Conservation (phyloP, 352 stramenopile species). For the Aphanomyces astaci region DNA sequence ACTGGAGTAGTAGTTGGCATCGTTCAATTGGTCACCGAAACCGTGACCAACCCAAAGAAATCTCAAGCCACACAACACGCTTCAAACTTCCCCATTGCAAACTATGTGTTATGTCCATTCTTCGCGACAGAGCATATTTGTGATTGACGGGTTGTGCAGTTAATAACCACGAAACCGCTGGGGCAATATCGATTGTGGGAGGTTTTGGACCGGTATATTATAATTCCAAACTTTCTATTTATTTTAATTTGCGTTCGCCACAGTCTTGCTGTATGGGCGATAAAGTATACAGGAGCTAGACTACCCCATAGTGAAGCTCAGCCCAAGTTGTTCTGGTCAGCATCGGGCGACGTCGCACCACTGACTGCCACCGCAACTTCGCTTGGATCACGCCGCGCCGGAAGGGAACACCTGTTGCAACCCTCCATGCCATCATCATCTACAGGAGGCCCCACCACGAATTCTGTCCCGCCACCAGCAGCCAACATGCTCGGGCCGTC, state of each 20-base stretch:
- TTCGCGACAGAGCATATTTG: no score
- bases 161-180: no score
- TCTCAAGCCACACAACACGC: no score
- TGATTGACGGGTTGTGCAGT: no score
- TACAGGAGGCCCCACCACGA: not conserved
- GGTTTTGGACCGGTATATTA: not conserved
- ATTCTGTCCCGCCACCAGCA: not conserved
- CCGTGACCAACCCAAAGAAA: no score
- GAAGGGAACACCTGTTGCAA: not conserved
- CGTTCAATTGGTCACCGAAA: no score
- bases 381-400: not conserved
- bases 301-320: constrained; percentile 8
- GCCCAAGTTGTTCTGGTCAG: constrained; percentile 19
- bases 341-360: constrained; percentile 14
- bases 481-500: constrained; percentile 3
- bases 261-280: not conserved
- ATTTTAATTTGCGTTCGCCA: not conserved
- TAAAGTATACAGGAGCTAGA: not conserved
- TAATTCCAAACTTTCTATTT: not conserved
- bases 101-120: no score
- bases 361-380: constrained; percentile 13
- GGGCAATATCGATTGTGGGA: not conserved
- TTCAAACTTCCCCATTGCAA: no score
- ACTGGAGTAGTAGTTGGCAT: no score
- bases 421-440: not conserved